A percentile compares a stretch with the other conserved stretches of the same genome.
phyloP scores from a whole-genome alignment of 345 rosid genomes.

The Arabidopsis arenosa region DNA sequence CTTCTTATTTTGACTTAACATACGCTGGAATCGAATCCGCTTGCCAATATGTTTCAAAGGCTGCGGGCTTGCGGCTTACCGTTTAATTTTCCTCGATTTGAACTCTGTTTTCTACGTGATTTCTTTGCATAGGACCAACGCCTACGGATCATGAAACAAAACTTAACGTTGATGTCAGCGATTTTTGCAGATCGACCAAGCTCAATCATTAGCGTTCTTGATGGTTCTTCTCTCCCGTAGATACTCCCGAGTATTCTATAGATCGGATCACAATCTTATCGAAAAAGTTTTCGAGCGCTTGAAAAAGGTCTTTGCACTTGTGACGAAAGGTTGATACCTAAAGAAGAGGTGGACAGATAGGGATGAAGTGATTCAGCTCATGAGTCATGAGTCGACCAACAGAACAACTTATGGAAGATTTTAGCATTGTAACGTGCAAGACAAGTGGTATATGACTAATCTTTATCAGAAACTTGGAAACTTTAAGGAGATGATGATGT shows the following conservation, averaged over 20 bases:
- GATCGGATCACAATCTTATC: constrained; percentile 60
- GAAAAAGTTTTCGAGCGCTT: constrained; percentile 74
- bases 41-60: constrained; percentile 83
- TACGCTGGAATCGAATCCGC: constrained; percentile 68
- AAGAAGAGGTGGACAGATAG: constrained; percentile 68
- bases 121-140: no score
- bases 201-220: constrained; percentile 73
- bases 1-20: constrained; percentile 65
- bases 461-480: no score
- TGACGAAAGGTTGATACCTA: constrained; percentile 74
- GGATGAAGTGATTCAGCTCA: constrained; percentile 64
- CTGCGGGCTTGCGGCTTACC: constrained; percentile 61
- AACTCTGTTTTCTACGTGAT: constrained; percentile 57
- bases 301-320: constrained; percentile 66
- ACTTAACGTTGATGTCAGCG: constrained; percentile 69
- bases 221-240: constrained; percentile 87
- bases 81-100: constrained; percentile 80
- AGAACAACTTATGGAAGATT: constrained; percentile 82
- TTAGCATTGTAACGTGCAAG: constrained; percentile 63
- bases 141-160: constrained; percentile 65
- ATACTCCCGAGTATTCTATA: constrained; percentile 54
- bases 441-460: constrained; percentile 38
- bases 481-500: no score
- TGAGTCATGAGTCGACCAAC: constrained; percentile 67
- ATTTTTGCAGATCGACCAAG: constrained; percentile 62